Conservation (phyloP, 2,329 filamentous ascomycete species). For the Pestalotiopsis sp. region DNA sequence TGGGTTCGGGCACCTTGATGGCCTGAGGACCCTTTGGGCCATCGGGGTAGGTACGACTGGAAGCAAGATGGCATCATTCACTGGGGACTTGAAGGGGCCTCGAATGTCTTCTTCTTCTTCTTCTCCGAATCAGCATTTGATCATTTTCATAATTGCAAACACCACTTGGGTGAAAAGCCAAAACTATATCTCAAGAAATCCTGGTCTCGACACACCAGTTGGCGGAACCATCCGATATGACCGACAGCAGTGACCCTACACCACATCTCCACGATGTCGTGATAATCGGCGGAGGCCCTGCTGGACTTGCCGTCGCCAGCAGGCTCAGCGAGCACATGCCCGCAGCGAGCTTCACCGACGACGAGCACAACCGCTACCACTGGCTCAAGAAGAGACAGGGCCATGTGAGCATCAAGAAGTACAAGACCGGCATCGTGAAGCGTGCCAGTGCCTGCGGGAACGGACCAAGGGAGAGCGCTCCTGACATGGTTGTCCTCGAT, state of each 20-base stretch:
- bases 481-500: slow-evolving; percentile 67
- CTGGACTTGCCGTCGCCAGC: slow-evolving; percentile 73
- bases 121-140: neutral
- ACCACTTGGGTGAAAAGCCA: neutral
- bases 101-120: neutral
- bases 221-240: slow-evolving; percentile 14
- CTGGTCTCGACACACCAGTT: neutral
- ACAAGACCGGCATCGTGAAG: slow-evolving; percentile 40
- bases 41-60: slow-evolving; percentile 5
- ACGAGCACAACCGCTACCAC: slow-evolving; percentile 80
- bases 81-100: neutral
- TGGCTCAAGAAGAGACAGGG: slow-evolving; percentile 71
- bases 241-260: slow-evolving; percentile 11
- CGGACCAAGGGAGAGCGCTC: slow-evolving; percentile 33
- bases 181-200: neutral
- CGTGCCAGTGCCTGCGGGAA: slow-evolving; percentile 24
- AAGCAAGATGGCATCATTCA: neutral
- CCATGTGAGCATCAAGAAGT: slow-evolving; percentile 60
- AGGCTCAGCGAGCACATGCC: slow-evolving; percentile 73
- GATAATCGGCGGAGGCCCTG: slow-evolving; percentile 75
- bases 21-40: slow-evolving; percentile 1
- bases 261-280: slow-evolving; percentile 63
- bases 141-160: no score
- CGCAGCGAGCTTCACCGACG: slow-evolving; percentile 80
- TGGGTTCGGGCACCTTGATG: slow-evolving; percentile 9